Base-by-base conservation (phyloP, 352 stramenopile species). In the Globisporangium lucens region DNA sequence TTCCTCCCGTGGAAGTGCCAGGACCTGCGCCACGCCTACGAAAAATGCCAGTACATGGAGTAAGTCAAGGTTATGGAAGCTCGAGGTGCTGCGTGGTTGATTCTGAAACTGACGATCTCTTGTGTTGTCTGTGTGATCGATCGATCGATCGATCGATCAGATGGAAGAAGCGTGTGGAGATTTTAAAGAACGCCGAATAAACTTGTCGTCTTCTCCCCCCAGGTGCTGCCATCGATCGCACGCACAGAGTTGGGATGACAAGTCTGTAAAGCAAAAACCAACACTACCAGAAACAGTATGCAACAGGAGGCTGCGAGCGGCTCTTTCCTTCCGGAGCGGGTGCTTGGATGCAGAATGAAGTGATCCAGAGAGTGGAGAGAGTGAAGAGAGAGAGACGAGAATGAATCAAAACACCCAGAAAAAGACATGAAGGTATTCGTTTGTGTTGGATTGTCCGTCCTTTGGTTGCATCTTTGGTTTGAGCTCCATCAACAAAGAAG, bases 31-130 rank as follows among this genome's bases (percentile, higher is more conserved):
- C 97, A 99, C 82, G 97, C 93, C 35, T 99, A 99, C 79, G 97
- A 99, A 80, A 98, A 99, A 80, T 99, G 97, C 82, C 87, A 98
- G 86, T 99, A 99, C 79, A 90, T 96, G 69, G 91, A 98, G 72
- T 85, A 61, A 36, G 67, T 67, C 20, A 8, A 24, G 36, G 29
- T 9, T 10, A 24, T 29, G 27, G 10, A 24, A 1, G 27, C 1
- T 43, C 30, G 5, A 33, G 30, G 30, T 4, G 29, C 30, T 33
- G 30, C 30, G 8, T 60, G 20, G 22, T 7, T 12, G 20, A 6
- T 35, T 46, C 3, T 36, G 4, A 6, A 20, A 43, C 49, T 76
- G 38, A 61, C 22, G 12, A 3, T 56, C 9, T 61, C n/a, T 46
- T n/a, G 17, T 56, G 49, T 3, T 49, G 33, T 43, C 5, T 74